Conservation (phyloP, 2,329 filamentous ascomycete species). For the Scytalidium lignicola region DNA sequence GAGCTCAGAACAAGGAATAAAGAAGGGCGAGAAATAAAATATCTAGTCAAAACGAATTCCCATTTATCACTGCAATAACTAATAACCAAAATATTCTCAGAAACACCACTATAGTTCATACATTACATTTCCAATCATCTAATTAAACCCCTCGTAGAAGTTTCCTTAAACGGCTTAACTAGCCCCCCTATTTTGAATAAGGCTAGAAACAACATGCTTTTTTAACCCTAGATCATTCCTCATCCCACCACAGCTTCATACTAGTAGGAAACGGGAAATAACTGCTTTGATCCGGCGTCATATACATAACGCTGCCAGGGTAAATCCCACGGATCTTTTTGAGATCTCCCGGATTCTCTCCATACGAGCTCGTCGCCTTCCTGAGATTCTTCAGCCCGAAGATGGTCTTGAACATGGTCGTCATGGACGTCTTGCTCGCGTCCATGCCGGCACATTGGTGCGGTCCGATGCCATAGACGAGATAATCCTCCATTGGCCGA, state of each 20-base stretch:
- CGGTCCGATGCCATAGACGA: constrained; percentile 58
- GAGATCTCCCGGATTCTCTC: constrained; percentile 29
- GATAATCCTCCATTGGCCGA: constrained; percentile 58
- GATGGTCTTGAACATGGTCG: constrained; percentile 31
- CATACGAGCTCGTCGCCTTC: constrained; percentile 14
- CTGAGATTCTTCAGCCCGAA: constrained; percentile 19
- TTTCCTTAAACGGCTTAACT: no score
- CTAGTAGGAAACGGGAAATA: constrained; percentile 44
- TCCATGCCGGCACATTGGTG: constrained; percentile 59
- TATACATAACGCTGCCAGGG: constrained; percentile 38
- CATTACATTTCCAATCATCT: no score
- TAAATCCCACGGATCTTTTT: constrained; percentile 15
- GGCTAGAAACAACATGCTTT: no score
- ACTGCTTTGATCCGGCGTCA: constrained; percentile 60
- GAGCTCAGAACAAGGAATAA: no score
- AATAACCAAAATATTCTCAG: no score
- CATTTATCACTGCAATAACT: no score
- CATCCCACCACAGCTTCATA: constrained; percentile 27
- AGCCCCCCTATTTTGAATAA: no score
- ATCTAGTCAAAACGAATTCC: no score
- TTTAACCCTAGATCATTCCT: constrained; percentile 6
- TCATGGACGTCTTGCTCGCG: constrained; percentile 55
- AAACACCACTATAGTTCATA: no score
- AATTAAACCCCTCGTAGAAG: no score
- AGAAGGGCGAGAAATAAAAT: no score